Evolutionary conservation across 2,329 filamentous ascomycete species (phyloP), one percentile per base, ranked within the genome.

Genomic region (Stachybotrys chartarum): DNA sequence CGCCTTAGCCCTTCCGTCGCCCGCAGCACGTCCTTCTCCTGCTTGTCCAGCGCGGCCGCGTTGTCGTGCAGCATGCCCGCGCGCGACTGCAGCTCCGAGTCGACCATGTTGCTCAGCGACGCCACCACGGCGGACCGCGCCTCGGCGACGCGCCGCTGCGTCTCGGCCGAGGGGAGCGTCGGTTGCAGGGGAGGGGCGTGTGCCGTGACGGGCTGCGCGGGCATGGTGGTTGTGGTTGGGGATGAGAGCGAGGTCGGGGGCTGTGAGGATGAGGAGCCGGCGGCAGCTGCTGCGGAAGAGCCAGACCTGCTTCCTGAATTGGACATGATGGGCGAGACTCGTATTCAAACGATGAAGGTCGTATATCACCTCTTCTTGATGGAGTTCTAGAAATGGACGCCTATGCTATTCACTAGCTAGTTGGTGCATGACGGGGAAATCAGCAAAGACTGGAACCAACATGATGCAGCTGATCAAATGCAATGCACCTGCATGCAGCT

Each of bases 11-110:
- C 79, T 1, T 76, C 79, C 6, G 85, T 84, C 57, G 84, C 83
- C 56, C 78, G 80, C 53, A 71, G 72, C 42, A 91, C 76, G 58
- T 87, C 84, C 53, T 78, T 76, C 70, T 90, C 85, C 73, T 93
- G 90, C 65, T 76, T 78, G 45, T 77, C 75, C 52, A 93, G 82
- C 17, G 82, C 83, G 17, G 78, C 73, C 18, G 83, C 80, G 71
- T 91, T 91, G 54, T 76, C 70, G 74, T 93, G 88, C 53, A 94
- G 77, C 60, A 85, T 81, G 16, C 77, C 70, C 16, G 88, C 89
- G 58, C 88, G 86, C 56, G 80, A 79, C 61, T 83, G 81, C 52
- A 92, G 80, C 64, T 87, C 81, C 50, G 78, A 73, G 73, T 91
- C 86, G 61, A 91, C 78, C 62, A 85, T 81, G 68, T 87, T 86